A percentile compares a stretch with the other conserved stretches of the same genome.
phyloP scores from a whole-genome alignment of 179 eudicot species.

The Heliamphora pulchella region DNA sequence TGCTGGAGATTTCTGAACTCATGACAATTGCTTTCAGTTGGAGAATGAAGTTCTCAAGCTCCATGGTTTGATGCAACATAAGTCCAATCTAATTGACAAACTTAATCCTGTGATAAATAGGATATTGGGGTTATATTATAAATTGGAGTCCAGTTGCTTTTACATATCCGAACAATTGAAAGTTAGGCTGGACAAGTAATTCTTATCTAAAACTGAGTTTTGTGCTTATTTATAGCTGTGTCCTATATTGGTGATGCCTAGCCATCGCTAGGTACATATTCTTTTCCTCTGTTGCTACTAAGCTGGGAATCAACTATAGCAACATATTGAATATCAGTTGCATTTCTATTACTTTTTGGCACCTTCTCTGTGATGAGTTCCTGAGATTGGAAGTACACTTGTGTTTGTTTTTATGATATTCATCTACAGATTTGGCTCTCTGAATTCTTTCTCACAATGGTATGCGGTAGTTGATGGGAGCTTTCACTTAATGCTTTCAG shows the following conservation, averaged over 20 bases:
- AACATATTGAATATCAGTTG: not conserved
- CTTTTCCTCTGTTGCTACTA: not conserved
- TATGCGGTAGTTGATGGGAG: not conserved
- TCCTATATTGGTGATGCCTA: not conserved
- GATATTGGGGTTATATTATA: not conserved
- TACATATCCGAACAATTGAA: no score
- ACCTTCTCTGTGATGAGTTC: not conserved
- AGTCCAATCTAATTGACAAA: not conserved
- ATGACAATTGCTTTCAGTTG: not conserved
- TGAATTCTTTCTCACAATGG: not conserved
- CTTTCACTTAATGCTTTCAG: not conserved
- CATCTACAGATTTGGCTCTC: not conserved
- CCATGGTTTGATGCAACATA: not conserved
- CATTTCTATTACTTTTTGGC: not conserved
- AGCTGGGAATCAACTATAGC: no score
- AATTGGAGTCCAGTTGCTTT: no score
- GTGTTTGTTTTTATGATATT: not conserved
- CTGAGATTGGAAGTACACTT: not conserved
- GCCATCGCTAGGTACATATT: not conserved
- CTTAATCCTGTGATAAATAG: not conserved
- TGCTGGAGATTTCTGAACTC: not conserved
- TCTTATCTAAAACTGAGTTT: not conserved
- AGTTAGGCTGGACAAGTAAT: not conserved
- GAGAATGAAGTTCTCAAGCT: not conserved
- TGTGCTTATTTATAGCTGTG: not conserved